These are phyloP conservation scores for Pythium brassicae DNA, from an alignment of 352 stramenopile genomes.

Conservation along the genomic window DNA sequence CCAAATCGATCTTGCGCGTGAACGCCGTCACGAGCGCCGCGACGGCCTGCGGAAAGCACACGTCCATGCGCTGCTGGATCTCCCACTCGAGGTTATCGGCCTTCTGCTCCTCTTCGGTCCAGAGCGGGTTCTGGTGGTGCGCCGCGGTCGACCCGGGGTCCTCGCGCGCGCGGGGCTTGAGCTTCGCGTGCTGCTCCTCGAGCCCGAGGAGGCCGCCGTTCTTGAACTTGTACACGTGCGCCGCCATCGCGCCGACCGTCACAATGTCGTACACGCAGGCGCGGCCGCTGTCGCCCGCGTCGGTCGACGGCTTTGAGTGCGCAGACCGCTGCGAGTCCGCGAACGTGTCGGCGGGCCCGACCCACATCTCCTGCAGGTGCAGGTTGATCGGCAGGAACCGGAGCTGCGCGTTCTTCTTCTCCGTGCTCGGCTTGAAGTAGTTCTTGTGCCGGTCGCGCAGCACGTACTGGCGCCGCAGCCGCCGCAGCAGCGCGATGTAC, in stretches of 20 bases:
- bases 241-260: constrained; percentile 82
- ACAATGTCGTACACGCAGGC: constrained; percentile 74
- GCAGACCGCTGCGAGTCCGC: constrained; percentile 25
- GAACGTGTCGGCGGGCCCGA: constrained; percentile 49
- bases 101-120: constrained; percentile 83
- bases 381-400: constrained; percentile 84
- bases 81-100: constrained; percentile 71
- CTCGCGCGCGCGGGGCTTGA: constrained; percentile 58
- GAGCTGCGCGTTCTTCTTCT: constrained; percentile 79
- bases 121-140: constrained; percentile 65
- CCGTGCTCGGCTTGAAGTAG: constrained; percentile 84
- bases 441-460: constrained; percentile 65
- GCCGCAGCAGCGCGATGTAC: constrained; percentile 65
- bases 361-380: constrained; percentile 86
- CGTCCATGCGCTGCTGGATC: constrained; percentile 79
- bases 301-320: constrained; percentile 23
- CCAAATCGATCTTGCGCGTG: constrained; percentile 74
- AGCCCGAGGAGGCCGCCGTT: constrained; percentile 76
- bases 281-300: constrained; percentile 14
- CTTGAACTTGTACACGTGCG: constrained; percentile 88
- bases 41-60: constrained; percentile 78
- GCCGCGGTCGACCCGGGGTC: constrained; percentile 33
- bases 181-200: constrained; percentile 67
- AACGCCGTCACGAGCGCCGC: constrained; percentile 78
- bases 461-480: constrained; percentile 61